Base-by-base conservation (phyloP, 2,329 filamentous ascomycete species). In the Septoria petroselini region DNA sequence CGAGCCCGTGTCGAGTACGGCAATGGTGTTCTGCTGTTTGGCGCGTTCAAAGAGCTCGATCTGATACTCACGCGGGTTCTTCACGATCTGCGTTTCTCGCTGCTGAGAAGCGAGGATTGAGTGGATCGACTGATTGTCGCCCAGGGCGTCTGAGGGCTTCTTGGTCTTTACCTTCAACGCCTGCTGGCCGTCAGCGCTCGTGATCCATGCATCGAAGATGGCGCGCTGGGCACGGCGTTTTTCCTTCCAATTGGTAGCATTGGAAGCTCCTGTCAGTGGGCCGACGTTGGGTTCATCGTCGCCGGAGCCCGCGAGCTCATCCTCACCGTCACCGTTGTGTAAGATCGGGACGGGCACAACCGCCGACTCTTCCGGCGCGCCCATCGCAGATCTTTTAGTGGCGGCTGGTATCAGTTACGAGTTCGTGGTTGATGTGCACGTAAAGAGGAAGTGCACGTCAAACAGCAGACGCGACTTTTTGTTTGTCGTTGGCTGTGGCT, bases 1-100 rank as follows among this genome's bases (percentile, higher is more conserved):
- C 3, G 89, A 90, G 9, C 93, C 89, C n/a, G 91, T 96, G 63
- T 94, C 90, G 1, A 97, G 77, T 1, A 98, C 93, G 1, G 93
- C 91, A 59, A 98, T 95, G 6, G 85, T 86, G 64, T 98, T 98
- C 59, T 84, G 80, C 43, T 79, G 65, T 64, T 93, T 95, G 3
- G 93, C 91, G 56, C 81, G 81, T 67, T 96, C 88, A 62, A 93
- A 97, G 0, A 98, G 77, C 65, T 97, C 91, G 9, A 88, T 73
- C 67, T 98, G 93, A 63, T 97, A 98, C 62, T 95, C 89, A 41
- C 91, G 79, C 0, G 91, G 88, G 45, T 83, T 85, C 8, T 82
- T 79, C 52, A 93, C 90, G 45, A 89, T 87, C 29, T 69, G 62
- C 1, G 70, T 69, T 4, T 71, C 70, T 42, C 35, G 43, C 39